Percentiles rank a stretch among this genome's conserved stretches.
phyloP scores from a whole-genome alignment of 108 stramenopile species.

The Fragilaria radians region DNA sequence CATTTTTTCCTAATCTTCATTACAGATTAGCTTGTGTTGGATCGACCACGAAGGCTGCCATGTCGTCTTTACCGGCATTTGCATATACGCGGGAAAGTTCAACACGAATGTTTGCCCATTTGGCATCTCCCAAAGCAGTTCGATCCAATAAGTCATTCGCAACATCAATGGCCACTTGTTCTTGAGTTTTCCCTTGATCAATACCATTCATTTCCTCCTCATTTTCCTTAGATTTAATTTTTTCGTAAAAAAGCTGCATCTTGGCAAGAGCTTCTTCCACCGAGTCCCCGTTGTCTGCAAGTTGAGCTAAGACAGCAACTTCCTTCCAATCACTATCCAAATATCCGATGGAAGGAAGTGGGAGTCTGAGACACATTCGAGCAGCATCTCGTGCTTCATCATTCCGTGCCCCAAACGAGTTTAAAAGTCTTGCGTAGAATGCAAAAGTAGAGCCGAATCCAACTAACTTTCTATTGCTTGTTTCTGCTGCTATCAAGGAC shows the following conservation, averaged over 20 bases:
- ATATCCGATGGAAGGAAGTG: constrained; percentile 63
- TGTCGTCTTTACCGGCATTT: constrained; percentile 47
- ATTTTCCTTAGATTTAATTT: constrained; percentile 52
- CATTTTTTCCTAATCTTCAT: no score
- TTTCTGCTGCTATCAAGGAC: constrained; percentile 77
- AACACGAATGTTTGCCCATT: constrained; percentile 46
- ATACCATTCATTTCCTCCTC: constrained; percentile 34
- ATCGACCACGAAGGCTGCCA: constrained; percentile 54
- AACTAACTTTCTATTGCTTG: constrained; percentile 60
- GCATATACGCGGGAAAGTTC: constrained; percentile 56
- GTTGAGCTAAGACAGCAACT: constrained; percentile 48
- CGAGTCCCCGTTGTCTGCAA: constrained; percentile 37
- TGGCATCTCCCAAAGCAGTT: constrained; percentile 44
- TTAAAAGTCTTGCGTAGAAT: constrained; percentile 61
- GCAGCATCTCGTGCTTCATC: constrained; percentile 79
- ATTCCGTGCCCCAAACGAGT: constrained; percentile 38
- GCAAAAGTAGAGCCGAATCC: constrained; percentile 73
- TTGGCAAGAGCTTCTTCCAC: constrained; percentile 50
- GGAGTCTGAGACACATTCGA: constrained; percentile 67
- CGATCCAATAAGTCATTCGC: constrained; percentile 68
- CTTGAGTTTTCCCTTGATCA: constrained; percentile 41
- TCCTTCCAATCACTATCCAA: constrained; percentile 38
- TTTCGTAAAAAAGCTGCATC: constrained; percentile 61
- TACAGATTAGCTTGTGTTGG: constrained; percentile 1
- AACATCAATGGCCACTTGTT: constrained; percentile 61